Percentiles rank a stretch among this genome's conserved stretches.
phyloP scores from a whole-genome alignment of 768 basidiomycete genomes.

The Grammothele lineata region DNA sequence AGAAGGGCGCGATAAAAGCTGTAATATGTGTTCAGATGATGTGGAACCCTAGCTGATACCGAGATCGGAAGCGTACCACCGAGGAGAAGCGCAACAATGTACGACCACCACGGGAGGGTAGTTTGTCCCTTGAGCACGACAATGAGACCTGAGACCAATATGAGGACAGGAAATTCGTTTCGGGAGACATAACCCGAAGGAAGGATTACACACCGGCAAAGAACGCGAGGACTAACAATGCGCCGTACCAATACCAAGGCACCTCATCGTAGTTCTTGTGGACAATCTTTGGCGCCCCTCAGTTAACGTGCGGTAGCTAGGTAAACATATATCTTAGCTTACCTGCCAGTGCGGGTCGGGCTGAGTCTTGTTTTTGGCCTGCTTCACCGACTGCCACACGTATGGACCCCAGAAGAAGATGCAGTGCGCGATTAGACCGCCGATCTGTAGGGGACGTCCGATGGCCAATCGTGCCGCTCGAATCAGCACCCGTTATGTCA shows the following conservation, averaged over 20 bases:
- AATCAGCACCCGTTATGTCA: background rate
- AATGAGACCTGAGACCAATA: slow-evolving; percentile 39
- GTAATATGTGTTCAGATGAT: no score
- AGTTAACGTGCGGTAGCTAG: background rate
- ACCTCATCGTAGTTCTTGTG: slow-evolving; percentile 60
- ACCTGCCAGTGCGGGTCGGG: slow-evolving; percentile 57
- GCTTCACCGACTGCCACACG: slow-evolving; percentile 45
- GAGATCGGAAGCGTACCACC: no score
- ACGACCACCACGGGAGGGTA: slow-evolving; percentile 61
- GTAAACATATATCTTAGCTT: background rate
- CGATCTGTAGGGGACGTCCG: slow-evolving; percentile 37
- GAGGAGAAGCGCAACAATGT: slow-evolving; percentile 50
- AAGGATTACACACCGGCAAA: slow-evolving; percentile 40
- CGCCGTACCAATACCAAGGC: slow-evolving; percentile 58
- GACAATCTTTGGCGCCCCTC: slow-evolving; percentile 16
- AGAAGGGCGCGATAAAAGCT: slow-evolving; percentile 43
- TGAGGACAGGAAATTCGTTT: background rate
- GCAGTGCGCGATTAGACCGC: slow-evolving; percentile 53
- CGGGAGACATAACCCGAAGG: background rate
- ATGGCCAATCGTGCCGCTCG: no score
- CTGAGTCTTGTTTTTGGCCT: slow-evolving; percentile 40
- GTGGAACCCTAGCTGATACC: no score
- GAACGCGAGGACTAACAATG: slow-evolving; percentile 47
- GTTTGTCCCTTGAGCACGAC: slow-evolving; percentile 56
- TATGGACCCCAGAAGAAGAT: slow-evolving; percentile 56